Percentiles rank a stretch among this genome's conserved stretches.
These are phyloP conservation scores for Syzygium aqueum DNA, from an alignment of 345 rosid genomes.

Conservation along the genomic window DNA sequence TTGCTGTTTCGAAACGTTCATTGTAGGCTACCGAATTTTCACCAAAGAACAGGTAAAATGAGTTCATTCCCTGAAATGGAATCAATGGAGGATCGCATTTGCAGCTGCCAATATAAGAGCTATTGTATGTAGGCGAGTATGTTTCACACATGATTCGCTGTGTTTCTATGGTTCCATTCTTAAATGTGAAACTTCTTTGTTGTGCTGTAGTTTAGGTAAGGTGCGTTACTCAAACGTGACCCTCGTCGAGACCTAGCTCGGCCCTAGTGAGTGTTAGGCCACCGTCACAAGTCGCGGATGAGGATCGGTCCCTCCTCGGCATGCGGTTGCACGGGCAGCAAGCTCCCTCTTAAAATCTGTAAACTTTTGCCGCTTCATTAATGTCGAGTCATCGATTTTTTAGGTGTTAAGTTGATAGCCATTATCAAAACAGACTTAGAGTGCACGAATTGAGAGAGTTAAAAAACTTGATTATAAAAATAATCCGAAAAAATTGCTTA, in stretches of 20 bases:
- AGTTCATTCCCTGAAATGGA: too few species aligned
- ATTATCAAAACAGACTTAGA: not conserved
- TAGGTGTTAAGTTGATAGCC: not conserved
- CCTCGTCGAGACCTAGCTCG: not conserved
- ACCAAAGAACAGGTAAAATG: too few species aligned
- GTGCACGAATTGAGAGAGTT: too few species aligned
- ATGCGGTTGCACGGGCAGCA: not conserved
- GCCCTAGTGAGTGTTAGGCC: not conserved
- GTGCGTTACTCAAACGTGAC: not conserved
- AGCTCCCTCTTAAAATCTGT: not conserved
- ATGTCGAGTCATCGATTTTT: not conserved
- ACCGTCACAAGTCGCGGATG: not conserved
- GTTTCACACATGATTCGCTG: too few species aligned
- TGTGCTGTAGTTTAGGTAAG: not conserved
- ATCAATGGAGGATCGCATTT: too few species aligned
- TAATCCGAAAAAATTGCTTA: not conserved
- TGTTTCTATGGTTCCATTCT: not conserved
- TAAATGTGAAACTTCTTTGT: not conserved
- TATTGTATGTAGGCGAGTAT: too few species aligned
- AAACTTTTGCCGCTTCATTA: not conserved
- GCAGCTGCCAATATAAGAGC: too few species aligned
- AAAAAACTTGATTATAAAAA: not conserved
- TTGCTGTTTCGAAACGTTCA: too few species aligned
- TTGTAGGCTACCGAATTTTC: too few species aligned
- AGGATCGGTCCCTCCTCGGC: not conserved